Evolutionary conservation across 352 stramenopile species (phyloP).

Genomic region (Phytopythium vexans): DNA sequence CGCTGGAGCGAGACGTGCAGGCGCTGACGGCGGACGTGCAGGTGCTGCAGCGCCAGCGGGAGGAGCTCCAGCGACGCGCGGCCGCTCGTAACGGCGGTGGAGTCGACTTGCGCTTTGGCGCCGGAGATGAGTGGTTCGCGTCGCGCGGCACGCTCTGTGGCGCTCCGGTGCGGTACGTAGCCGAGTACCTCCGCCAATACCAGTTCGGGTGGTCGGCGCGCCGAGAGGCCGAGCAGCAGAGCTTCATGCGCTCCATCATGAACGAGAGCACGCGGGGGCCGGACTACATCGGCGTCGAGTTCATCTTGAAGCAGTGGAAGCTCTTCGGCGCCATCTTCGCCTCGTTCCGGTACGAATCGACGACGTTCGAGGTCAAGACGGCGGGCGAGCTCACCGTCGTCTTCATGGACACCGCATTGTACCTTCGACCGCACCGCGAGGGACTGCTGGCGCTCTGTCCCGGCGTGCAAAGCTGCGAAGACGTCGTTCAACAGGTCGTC

Average conservation of each 20-base stretch:
- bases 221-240: conserved; percentile 27
- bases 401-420: conserved; percentile 33
- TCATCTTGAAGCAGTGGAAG: conserved; percentile 49
- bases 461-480: conserved; percentile 29
- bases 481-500: conserved; percentile 50
- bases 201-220: conserved; percentile 34
- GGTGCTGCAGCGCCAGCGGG: conserved; percentile 26
- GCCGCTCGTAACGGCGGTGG: background rate
- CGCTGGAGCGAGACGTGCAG: conserved; percentile 38
- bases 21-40: conserved; percentile 34
- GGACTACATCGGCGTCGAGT: conserved; percentile 47
- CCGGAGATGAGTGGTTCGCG: conserved; percentile 25
- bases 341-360: conserved; percentile 27
- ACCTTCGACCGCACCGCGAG: conserved; percentile 33
- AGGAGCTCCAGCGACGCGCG: conserved; percentile 15
- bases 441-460: conserved; percentile 45
- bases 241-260: conserved; percentile 57
- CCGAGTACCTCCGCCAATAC: conserved; percentile 58
- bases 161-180: conserved; percentile 26
- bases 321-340: conserved; percentile 42
- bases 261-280: conserved; percentile 33
- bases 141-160: conserved; percentile 22
- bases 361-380: conserved; percentile 27
- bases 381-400: conserved; percentile 43
- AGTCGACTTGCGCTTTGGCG: background rate